phyloP scores from a whole-genome alignment of 2,329 filamentous ascomycete species.

The Monosporascus sp. region DNA sequence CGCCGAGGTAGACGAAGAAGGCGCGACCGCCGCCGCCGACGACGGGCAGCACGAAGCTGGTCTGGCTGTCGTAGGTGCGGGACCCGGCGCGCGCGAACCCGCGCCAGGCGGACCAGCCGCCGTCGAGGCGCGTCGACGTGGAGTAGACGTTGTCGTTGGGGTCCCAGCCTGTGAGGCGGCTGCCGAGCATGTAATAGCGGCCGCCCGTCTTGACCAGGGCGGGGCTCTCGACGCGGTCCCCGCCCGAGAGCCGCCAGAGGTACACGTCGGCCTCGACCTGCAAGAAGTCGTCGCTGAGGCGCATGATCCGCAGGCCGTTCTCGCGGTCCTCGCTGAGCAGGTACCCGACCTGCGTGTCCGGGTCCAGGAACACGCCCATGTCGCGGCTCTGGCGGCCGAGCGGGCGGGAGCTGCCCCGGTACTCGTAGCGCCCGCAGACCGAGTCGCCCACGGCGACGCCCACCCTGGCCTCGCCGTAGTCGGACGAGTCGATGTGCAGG shows the following conservation, averaged over 20 bases:
- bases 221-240: constrained; percentile 53
- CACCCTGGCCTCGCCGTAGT: constrained; percentile 59
- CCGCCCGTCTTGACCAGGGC: constrained; percentile 56
- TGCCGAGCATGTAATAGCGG: constrained; percentile 62
- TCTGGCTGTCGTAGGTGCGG: constrained; percentile 56
- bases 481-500: constrained; percentile 59
- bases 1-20: constrained; percentile 54
- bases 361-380: constrained; percentile 55
- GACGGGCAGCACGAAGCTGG: constrained; percentile 49
- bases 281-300: constrained; percentile 52
- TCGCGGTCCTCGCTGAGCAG: constrained; percentile 35
- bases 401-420: constrained; percentile 35
- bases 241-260: constrained; percentile 32
- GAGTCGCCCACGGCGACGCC: constrained; percentile 55
- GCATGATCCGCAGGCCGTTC: constrained; percentile 53
- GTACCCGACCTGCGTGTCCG: not conserved
- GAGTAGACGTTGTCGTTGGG: constrained; percentile 62
- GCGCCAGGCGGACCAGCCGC: constrained; percentile 57
- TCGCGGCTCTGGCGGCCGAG: constrained; percentile 49
- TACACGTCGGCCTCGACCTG: constrained; percentile 44
- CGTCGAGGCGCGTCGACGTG: constrained; percentile 50
- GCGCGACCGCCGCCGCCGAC: constrained; percentile 27
- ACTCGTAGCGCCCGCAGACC: constrained; percentile 55
- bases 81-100: constrained; percentile 52
- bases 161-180: constrained; percentile 50